Percentiles rank a stretch among this genome's conserved stretches.
These are phyloP conservation scores for Neofusicoccum ribis DNA, from an alignment of 2,329 filamentous ascomycete genomes.

Conservation along the genomic window DNA sequence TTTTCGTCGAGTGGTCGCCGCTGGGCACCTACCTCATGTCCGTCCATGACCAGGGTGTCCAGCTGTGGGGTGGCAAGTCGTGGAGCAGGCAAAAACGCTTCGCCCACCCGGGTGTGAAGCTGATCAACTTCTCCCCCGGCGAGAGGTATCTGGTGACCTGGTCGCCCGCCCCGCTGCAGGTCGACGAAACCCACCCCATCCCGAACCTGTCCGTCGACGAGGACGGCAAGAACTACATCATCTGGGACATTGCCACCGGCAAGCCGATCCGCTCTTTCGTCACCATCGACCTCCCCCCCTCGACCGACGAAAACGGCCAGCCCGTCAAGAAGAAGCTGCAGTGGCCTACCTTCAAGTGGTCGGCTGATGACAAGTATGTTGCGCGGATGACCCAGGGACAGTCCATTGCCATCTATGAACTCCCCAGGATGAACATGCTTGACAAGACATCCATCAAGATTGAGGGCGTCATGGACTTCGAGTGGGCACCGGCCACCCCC, in stretches of 20 bases:
- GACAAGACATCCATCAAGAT: constrained; percentile 94
- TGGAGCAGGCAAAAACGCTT: constrained; percentile 93
- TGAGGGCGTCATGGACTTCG: constrained; percentile 95
- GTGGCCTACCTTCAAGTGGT: constrained; percentile 99
- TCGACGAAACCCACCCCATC: constrained; percentile 85
- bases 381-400: constrained; percentile 85
- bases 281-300: constrained; percentile 75
- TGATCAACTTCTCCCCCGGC: constrained; percentile 90
- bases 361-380: constrained; percentile 94
- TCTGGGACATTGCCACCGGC: constrained; percentile 92
- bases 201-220: constrained; percentile 76
- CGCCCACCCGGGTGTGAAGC: constrained; percentile 90
- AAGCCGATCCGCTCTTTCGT: constrained; percentile 91
- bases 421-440: constrained; percentile 83
- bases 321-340: constrained; percentile 86
- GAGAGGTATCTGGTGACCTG: constrained; percentile 96
- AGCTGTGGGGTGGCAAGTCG: constrained; percentile 89
- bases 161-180: constrained; percentile 90
- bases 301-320: constrained; percentile 61
- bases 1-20: constrained; percentile 97
- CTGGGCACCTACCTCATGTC: constrained; percentile 92
- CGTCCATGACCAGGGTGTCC: constrained; percentile 92
- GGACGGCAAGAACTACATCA: constrained; percentile 98
- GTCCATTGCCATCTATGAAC: constrained; percentile 88
- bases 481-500: constrained; percentile 87